phyloP scores from a whole-genome alignment of 2,329 filamentous ascomycete genomes.

The Colletotrichum magnum region DNA sequence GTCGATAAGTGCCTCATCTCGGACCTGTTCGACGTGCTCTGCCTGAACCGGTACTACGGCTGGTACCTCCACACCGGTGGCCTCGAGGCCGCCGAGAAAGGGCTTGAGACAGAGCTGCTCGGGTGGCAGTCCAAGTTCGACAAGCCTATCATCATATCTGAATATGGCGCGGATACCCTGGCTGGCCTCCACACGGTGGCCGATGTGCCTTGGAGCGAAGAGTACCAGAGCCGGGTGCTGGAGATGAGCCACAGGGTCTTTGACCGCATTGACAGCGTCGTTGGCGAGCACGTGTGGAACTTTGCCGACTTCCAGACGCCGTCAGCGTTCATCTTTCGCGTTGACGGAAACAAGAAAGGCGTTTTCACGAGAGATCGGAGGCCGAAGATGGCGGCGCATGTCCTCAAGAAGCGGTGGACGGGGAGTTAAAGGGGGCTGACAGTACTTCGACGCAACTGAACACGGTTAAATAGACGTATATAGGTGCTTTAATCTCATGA shows the following conservation, averaged over 20 bases:
- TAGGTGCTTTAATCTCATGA: too few relatives aligned
- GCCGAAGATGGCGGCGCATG: slow-evolving; percentile 42
- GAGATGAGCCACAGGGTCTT: slow-evolving; percentile 49
- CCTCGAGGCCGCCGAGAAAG: slow-evolving; percentile 43
- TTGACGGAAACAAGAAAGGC: slow-evolving; percentile 47
- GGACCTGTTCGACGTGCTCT: slow-evolving; percentile 47
- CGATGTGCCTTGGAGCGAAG: slow-evolving; percentile 48
- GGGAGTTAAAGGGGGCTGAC: too few relatives aligned
- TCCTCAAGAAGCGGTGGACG: slow-evolving; percentile 41
- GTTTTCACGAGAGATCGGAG: slow-evolving; percentile 44
- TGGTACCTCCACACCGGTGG: slow-evolving; percentile 46
- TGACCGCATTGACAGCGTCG: slow-evolving; percentile 45
- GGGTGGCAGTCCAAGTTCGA: slow-evolving; percentile 45
- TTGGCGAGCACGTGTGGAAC: slow-evolving; percentile 49
- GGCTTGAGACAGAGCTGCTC: slow-evolving; percentile 43
- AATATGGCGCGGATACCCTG: slow-evolving; percentile 49
- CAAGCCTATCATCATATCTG: slow-evolving; percentile 49
- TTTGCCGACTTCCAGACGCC: slow-evolving; percentile 46
- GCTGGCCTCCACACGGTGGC: slow-evolving; percentile 46
- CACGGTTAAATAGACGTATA: too few relatives aligned
- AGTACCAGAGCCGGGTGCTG: slow-evolving; percentile 46
- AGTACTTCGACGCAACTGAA: too few relatives aligned
- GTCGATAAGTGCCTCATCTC: slow-evolving; percentile 42
- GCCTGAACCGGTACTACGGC: slow-evolving; percentile 49
- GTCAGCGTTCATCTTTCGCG: slow-evolving; percentile 35